Base-by-base conservation (phyloP, 257 asterid species). In the Solanum infundibuliforme region DNA sequence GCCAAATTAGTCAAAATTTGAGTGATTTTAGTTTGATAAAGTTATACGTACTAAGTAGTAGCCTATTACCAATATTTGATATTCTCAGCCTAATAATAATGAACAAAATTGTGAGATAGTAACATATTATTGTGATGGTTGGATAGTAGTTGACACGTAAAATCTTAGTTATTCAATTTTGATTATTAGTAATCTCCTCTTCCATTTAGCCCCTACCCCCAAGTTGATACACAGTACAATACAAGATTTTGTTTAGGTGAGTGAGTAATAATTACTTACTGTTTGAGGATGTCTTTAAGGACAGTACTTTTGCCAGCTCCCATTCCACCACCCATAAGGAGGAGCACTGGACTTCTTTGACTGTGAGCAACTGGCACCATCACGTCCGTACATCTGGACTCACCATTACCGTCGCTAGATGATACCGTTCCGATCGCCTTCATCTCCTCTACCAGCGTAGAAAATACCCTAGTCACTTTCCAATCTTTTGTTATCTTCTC, bases 291-390 rank as follows among this genome's bases (percentile, higher is more conserved):
- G 88, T 94, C 96, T 91, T 95, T 97, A 65, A 97, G 99, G 90
- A 95, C 98, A 5, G 99, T 97, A 93, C 99, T 96, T 92, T 97
- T 97, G 87, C 99, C 99, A 1, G 99, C 99, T 12, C 99, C 99
- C 99, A 97, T 97, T 31, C 99, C 99, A 39, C 99, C 99, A 12
- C 99, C 99, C 98, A 96, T 96, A 10, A 97, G 93, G 89, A 97
- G 97, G 87, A 97, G 98, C 77, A 96, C 99, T 0, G 98, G 99
- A 87, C 98, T 89, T 75, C 99, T 88, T 69, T 96, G 91, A 66
- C 94, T 92, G 6, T 91, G 93, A 73, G 95, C 98, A 48, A 92
- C 96, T 2, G 99, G 98, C 9, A 90, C 97, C 98, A 96, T 97
- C 77, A 97, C 99, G 0, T 96, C 95, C 1, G 95, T 92, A 87